Conservation (phyloP, 768 basidiomycete genomes). For the Lentinula aciculospora region DNA sequence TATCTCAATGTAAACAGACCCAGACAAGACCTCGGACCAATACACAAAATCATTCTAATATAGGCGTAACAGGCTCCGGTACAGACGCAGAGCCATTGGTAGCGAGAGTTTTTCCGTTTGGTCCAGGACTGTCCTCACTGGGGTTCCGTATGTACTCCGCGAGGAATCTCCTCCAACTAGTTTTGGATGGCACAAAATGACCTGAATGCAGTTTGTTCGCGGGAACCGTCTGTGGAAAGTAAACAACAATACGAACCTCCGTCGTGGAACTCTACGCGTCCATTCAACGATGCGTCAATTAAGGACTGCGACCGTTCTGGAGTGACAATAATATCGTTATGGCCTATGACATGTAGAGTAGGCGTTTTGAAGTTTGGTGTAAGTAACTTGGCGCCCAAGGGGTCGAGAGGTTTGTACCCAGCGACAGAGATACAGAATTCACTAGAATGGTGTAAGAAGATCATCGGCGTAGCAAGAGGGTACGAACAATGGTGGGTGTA, state of each 20-base stretch:
- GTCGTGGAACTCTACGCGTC: conserved; percentile 69
- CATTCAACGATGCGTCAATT: conserved; percentile 45
- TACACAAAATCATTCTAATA: background rate
- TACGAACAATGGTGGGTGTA: conserved; percentile 72
- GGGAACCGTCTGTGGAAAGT: background rate
- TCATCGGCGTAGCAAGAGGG: background rate
- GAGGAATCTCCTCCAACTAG: conserved; percentile 72
- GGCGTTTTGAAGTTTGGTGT: conserved; percentile 54
- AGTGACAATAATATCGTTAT: conserved; percentile 67
- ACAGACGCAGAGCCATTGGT: background rate
- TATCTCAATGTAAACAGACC: too few relatives aligned
- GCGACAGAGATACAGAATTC: conserved; percentile 72
- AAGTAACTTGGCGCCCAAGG: conserved; percentile 46
- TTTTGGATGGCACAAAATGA: conserved; percentile 80
- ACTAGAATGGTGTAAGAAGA: conserved; percentile 25
- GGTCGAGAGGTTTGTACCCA: conserved; percentile 55
- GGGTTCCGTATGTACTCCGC: conserved; percentile 59
- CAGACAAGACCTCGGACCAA: background rate
- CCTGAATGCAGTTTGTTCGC: conserved; percentile 34
- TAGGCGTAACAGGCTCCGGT: background rate
- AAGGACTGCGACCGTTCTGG: conserved; percentile 61
- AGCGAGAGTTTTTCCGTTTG: conserved; percentile 15
- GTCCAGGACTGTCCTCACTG: conserved; percentile 38
- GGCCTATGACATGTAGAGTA: conserved; percentile 76
- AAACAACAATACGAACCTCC: conserved; percentile 54